These are phyloP conservation scores for Leccinum pellstonianum DNA, from an alignment of 768 basidiomycete species.

Conservation along the genomic window DNA sequence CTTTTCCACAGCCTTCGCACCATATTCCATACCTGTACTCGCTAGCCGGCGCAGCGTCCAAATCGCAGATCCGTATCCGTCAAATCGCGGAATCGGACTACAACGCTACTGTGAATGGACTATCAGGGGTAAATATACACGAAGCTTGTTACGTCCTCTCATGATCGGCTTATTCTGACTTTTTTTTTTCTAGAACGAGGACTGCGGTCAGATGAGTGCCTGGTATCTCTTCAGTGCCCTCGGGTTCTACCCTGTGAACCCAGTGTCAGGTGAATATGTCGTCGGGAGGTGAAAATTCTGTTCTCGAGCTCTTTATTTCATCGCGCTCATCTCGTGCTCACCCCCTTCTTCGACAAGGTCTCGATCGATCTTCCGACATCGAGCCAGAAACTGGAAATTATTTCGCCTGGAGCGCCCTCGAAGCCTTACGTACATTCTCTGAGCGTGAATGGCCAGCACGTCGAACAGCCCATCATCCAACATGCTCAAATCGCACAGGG, in stretches of 20 bases:
- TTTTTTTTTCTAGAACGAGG: constrained; percentile 60
- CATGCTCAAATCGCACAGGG: constrained; percentile 64
- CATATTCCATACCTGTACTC: constrained; percentile 85
- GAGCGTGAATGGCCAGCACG: constrained; percentile 48
- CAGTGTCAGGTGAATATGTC: constrained; percentile 71
- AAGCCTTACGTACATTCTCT: constrained; percentile 63
- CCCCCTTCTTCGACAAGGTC: constrained; percentile 55
- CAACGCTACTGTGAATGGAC: constrained; percentile 62
- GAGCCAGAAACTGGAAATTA: constrained; percentile 44
- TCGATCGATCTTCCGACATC: constrained; percentile 52
- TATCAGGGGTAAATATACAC: constrained; percentile 58
- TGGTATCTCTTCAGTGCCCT: constrained; percentile 84
- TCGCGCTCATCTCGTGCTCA: constrained; percentile 5
- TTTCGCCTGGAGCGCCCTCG: constrained; percentile 53
- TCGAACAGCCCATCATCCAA: constrained; percentile 48
- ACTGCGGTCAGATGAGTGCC: constrained; percentile 89
- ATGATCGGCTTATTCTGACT: background rate
- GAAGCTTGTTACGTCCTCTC: background rate
- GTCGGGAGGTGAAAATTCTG: constrained; percentile 58
- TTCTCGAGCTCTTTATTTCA: background rate
- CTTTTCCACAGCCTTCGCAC: constrained; percentile 62
- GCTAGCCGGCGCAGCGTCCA: constrained; percentile 66
- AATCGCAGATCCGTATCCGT: constrained; percentile 69
- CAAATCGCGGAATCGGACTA: constrained; percentile 65
- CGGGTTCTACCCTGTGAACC: constrained; percentile 85